These are phyloP conservation scores for Starmera stellimalicola DNA, from an alignment of 1,139 yeast species.

Conservation along the genomic window DNA sequence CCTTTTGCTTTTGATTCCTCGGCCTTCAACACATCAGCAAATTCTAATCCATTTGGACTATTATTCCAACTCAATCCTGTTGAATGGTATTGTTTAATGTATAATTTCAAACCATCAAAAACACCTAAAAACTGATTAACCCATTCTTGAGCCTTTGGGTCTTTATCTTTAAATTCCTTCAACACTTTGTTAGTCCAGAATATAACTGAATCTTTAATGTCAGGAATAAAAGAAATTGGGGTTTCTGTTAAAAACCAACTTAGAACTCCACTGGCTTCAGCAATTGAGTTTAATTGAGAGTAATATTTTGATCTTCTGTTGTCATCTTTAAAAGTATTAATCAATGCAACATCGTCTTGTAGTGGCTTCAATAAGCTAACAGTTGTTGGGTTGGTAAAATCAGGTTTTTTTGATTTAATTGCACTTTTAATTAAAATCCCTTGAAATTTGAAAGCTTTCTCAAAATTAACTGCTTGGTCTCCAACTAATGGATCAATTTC, in stretches of 20 bases:
- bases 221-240: constrained; percentile 61
- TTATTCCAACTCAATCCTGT: constrained; percentile 76
- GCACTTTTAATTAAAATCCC: constrained; percentile 51
- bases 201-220: constrained; percentile 83
- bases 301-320: constrained; percentile 58
- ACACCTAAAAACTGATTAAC: constrained; percentile 53
- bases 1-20: constrained; percentile 16
- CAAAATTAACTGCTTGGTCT: constrained; percentile 47
- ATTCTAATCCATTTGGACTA: constrained; percentile 39
- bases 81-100: constrained; percentile 68
- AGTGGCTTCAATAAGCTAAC: constrained; percentile 58
- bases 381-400: constrained; percentile 41
- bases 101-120: constrained; percentile 60
- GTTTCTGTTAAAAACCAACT: constrained; percentile 83
- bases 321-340: constrained; percentile 59
- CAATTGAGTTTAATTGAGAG: constrained; percentile 71
- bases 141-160: constrained; percentile 68
- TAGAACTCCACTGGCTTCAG: constrained; percentile 83
- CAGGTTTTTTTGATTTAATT: constrained; percentile 56
- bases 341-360: constrained; percentile 47
- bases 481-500: constrained; percentile 55
- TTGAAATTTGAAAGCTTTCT: constrained; percentile 50
- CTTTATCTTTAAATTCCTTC: constrained; percentile 71
- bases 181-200: constrained; percentile 89
- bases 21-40: constrained; percentile 34